These are phyloP conservation scores for Lactarius indigo DNA, from an alignment of 768 basidiomycete genomes.

Conservation along the genomic window DNA sequence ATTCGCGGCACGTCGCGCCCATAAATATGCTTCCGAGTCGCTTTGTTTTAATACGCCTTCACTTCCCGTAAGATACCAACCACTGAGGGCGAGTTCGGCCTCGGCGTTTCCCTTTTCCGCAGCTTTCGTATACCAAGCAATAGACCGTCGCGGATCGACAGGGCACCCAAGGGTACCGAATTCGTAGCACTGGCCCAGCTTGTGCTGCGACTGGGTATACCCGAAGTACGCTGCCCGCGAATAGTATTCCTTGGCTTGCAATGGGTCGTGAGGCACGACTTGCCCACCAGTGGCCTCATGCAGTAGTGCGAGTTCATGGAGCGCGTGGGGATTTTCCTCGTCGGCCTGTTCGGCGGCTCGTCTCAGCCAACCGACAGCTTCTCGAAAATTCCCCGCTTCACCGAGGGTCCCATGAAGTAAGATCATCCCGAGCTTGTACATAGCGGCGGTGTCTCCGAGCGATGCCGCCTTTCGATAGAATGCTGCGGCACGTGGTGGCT, in stretches of 20 bases:
- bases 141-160: slow-evolving; percentile 88
- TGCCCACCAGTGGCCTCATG: slow-evolving; percentile 68
- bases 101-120: slow-evolving; percentile 95
- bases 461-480: slow-evolving; percentile 98
- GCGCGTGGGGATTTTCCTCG: slow-evolving; percentile 95
- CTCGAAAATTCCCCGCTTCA: slow-evolving; percentile 81
- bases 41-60: slow-evolving; percentile 97
- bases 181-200: slow-evolving; percentile 93
- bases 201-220: slow-evolving; percentile 91
- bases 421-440: slow-evolving; percentile 99
- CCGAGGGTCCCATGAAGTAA: slow-evolving; percentile 80
- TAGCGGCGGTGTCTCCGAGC: slow-evolving; percentile 93
- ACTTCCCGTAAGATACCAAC: slow-evolving; percentile 96
- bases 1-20: slow-evolving; percentile 95
- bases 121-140: slow-evolving; percentile 98
- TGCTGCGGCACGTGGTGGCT: slow-evolving; percentile 83
- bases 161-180: slow-evolving; percentile 86
- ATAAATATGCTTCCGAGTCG: slow-evolving; percentile 97
- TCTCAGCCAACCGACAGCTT: slow-evolving; percentile 92
- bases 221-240: slow-evolving; percentile 91
- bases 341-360: slow-evolving; percentile 97
- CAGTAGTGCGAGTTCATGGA: slow-evolving; percentile 90
- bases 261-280: slow-evolving; percentile 74
- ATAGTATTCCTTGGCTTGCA: slow-evolving; percentile 79
- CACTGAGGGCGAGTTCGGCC: slow-evolving; percentile 92